Percentiles rank a stretch among this genome's conserved stretches.
Conservation (phyloP, 2,329 filamentous ascomycete genomes). For the Fusarium solani-melongenae region DNA sequence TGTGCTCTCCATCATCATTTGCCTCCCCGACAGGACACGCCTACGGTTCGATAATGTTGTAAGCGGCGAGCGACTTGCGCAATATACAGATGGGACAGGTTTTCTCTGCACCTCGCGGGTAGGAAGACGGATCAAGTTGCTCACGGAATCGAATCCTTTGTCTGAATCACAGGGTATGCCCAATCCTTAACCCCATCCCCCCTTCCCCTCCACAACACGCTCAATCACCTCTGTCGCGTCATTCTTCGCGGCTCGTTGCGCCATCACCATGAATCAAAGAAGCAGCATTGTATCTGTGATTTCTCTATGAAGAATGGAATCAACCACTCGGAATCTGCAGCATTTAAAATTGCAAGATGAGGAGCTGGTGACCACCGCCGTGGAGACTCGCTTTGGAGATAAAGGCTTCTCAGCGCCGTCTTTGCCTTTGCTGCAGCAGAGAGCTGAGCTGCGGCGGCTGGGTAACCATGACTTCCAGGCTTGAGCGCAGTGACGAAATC, state of each 20-base stretch:
- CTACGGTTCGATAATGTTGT: constrained; percentile 46
- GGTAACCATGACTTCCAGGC: constrained; percentile 27
- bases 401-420: constrained; percentile 33
- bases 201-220: constrained; percentile 24
- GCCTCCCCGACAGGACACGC: constrained; percentile 39
- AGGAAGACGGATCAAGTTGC: constrained; percentile 43
- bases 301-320: constrained; percentile 44
- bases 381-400: constrained; percentile 41
- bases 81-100: constrained; percentile 43
- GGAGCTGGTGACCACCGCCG: constrained; percentile 37
- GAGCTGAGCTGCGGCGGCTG: constrained; percentile 34
- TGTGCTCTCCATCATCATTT: constrained; percentile 38
- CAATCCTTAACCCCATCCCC: constrained; percentile 40
- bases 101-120: constrained; percentile 31
- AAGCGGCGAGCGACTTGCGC: constrained; percentile 46
- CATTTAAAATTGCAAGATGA: constrained; percentile 46
- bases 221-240: constrained; percentile 38
- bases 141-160: constrained; percentile 33
- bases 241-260: constrained; percentile 20
- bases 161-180: constrained; percentile 49
- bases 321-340: constrained; percentile 38
- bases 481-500: constrained; percentile 32
- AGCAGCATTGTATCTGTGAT: constrained; percentile 46
- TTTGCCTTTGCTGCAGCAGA: constrained; percentile 35
- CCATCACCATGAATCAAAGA: constrained; percentile 41